Evolutionary conservation across 2,329 filamentous ascomycete species (phyloP), one percentile per base, ranked within the genome.

Genomic region (Verticillium nubilum): DNA sequence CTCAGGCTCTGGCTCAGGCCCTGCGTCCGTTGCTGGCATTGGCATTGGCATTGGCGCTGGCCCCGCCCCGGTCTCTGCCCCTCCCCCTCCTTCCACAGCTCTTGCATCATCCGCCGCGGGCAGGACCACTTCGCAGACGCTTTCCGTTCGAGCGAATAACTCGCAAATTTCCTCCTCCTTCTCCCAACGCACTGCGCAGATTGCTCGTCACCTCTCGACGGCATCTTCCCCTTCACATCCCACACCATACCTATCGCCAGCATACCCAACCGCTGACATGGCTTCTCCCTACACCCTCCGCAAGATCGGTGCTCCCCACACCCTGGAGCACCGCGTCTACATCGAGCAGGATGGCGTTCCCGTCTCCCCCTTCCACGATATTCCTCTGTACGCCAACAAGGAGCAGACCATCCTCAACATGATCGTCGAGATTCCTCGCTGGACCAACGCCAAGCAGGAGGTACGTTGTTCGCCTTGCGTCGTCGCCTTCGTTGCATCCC

Each of bases 381-480:
- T 99, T 68, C 95, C 95, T 64, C 91, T 99, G 69, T 99, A 92
- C 75, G 94, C 94, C 87, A 97, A 99, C 77, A 84, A 90, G 79
- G 90, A 97, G 83, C 87, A 97, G 85, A 96, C 89, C 69, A 82
- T 98, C 76, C 86, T 99, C 73, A 99, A 99, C 89, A 99, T 99
- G 95, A 77, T 99, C 66, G 95, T 99, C 71, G 95, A 99, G 89
- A 97, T 99, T 72, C 95, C 95, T 72, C 89, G 95, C 82, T 99
- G 95, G 95, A 97, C 94, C 83, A 99, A 99, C 81, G 95, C 90
- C 72, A 99, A 99, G 88, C 91, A 96, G 79, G 95, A 99, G 90
- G 94, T 97, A 77, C 68, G 89, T 80, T 60, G 63, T 42, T 54
- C 59, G 29, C 29, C 25, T 15, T 26, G n/a, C 60, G 28, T 60